Percentiles rank a stretch among this genome's conserved stretches.
phyloP scores from a whole-genome alignment of 1,284 basidiomycete species.

The Sanghuangporus baumii region DNA sequence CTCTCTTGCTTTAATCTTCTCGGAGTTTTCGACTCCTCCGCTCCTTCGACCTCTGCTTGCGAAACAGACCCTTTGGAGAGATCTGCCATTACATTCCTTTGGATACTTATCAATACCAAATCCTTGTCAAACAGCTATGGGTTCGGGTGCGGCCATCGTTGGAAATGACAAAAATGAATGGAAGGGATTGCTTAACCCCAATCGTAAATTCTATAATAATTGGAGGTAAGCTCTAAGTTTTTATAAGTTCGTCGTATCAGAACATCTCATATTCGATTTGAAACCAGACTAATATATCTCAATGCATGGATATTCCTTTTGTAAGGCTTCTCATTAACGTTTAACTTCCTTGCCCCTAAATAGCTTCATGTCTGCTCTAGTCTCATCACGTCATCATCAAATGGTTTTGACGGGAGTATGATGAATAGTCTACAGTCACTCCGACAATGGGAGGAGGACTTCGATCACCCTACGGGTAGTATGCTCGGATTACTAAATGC shows the following conservation, averaged over 20 bases:
- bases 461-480: constrained; percentile 26
- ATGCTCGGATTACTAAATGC: constrained; percentile 28
- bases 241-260: background rate
- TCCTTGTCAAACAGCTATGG: constrained; percentile 1
- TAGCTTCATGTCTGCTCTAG: background rate
- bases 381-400: constrained; percentile 24
- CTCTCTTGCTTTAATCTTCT: background rate
- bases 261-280: background rate
- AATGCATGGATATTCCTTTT: constrained; percentile 21
- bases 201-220: constrained; percentile 16
- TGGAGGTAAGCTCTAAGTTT: constrained; percentile 2
- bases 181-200: constrained; percentile 8
- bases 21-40: background rate
- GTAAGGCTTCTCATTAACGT: background rate
- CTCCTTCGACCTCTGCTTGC: background rate
- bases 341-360: background rate
- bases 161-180: constrained; percentile 3
- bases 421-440: constrained; percentile 25
- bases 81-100: background rate
- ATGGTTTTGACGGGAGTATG: constrained; percentile 26
- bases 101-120: background rate
- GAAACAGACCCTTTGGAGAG: background rate
- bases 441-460: constrained; percentile 28
- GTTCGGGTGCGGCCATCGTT: constrained; percentile 3
- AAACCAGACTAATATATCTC: constrained; percentile 16